Base-by-base conservation (phyloP, 148 eudicot species). In the Diospyros lotus region DNA sequence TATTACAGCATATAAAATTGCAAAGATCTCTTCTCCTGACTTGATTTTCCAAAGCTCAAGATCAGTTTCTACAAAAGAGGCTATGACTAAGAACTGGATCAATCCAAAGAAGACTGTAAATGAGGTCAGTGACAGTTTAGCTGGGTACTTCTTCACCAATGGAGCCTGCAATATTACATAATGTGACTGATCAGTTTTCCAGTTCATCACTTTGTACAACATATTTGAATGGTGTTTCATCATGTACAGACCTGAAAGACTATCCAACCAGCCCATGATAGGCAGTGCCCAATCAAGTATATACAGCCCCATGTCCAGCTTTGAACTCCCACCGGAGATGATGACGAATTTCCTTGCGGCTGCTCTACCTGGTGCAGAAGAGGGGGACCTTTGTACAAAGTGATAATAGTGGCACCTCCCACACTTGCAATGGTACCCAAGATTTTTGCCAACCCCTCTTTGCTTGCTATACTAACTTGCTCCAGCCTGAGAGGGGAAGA, bases 231-330 rank as follows among this genome's bases (percentile, higher is more conserved):
- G 28, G 28, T 28, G 28, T 28, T 28, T 28, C 28, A 28, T 28
- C 28, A 28, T 28, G 28, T 28, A 28, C 28, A 28, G 28, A 28
- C 28, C 28, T 28, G 28, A 28, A 28, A 80, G 17, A 96, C 99
- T 5, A 96, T 93, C 99, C 99, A 96, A 7, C 84, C 98, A 39
- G 99, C 84, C 98, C 99, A 96, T 1, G 98, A 89, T 69, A 96
- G 73, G 78, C 99, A 96, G 77, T 96, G 99, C 0, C 99, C 99
- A 11, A 93, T 93, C 80, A 96, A 82, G 84, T 72, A 93, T 45
- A 96, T 79, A 79, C 99, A 96, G 6, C 99, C 99, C 76, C 93
- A 74, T 4, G 97, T 89, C 99, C 99, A 96, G 82, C 81, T 96
- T 96, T 2, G 89, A 10, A 10, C 58, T 10, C 12, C 12, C 58